These are phyloP conservation scores for Voacanga thouarsii DNA, from an alignment of 257 asterid species.

Conservation along the genomic window DNA sequence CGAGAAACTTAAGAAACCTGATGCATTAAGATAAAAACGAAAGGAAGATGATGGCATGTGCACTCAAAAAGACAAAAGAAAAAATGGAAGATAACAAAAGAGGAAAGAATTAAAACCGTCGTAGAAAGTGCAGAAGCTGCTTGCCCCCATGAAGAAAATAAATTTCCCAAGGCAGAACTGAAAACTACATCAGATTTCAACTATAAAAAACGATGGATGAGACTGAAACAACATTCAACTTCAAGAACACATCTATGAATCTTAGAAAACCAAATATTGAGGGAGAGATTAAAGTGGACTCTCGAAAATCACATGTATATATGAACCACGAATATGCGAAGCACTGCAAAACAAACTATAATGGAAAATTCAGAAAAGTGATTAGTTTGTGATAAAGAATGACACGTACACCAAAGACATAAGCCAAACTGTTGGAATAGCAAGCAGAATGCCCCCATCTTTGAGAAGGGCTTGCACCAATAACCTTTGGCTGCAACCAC, in stretches of 20 bases:
- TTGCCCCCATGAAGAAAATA: conserved; percentile 15
- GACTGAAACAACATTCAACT: background rate
- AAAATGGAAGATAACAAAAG: conserved; percentile 9
- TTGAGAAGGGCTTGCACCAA: conserved; percentile 75
- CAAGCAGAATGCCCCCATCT: conserved; percentile 99
- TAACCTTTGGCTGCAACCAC: conserved; percentile 71
- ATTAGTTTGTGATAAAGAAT: background rate
- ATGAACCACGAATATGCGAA: background rate
- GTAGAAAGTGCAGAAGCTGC: conserved; percentile 22
- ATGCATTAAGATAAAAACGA: background rate
- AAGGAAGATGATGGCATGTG: too few species aligned
- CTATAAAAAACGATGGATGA: background rate
- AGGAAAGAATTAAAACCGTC: conserved; percentile 21
- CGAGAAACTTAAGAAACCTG: background rate
- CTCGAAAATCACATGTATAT: too few species aligned
- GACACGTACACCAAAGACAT: conserved; percentile 72
- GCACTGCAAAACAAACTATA: conserved; percentile 9
- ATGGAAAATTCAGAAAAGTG: conserved; percentile 16
- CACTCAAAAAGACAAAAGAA: background rate
- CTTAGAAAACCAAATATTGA: background rate
- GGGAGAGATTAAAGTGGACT: too few species aligned
- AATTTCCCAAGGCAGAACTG: conserved; percentile 8
- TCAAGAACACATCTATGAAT: background rate
- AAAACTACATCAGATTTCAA: background rate
- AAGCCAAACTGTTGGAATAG: conserved; percentile 65